Evolutionary conservation across 1,284 basidiomycete species (phyloP), one percentile per base, ranked within the genome.

Genomic region (Tausonia pullulans): DNA sequence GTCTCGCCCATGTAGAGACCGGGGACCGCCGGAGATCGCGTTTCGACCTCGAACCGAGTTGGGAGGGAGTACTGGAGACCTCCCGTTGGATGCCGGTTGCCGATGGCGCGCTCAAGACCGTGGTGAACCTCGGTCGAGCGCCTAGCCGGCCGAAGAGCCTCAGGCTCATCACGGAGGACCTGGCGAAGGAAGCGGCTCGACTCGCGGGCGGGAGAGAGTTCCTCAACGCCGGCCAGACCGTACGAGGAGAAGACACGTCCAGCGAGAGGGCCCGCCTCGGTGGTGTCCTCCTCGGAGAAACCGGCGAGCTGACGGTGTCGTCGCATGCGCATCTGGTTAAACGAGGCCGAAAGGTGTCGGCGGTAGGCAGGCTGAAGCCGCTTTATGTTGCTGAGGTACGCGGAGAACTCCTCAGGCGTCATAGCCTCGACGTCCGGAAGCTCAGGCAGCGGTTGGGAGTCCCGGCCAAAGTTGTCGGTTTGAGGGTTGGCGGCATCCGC

Each of bases 371-470:
- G 64, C 48, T 60, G 59, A 16, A 65, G 64, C 40, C 14, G 50
- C 45, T 65, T 65, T 51, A 65, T 14, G 39, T 39, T 41, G 11
- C 58, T 51, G 13, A 65, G 54, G 57, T 65, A 65, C 7, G n/a
- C 27, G 7, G 46, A 14, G 54, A 65, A 65, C 27, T 65, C 39
- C 16, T 56, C 60, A 5, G 61, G 39, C 3, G 60, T 45, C 64
- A 65, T 65, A 55, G 16, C 40, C 59, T 65, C 64, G 49, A 65
- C 53, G 39, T 62, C 60, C n/a, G 64, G 64, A 8, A 57, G 55
- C 14, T 57, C 43, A n/a, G 55, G 55, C 43, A 9, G 3, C 13
- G 2, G 13, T 4, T 44, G n/a, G 43, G 27, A 27, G 27, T 53
- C 52, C 7, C 52, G 2, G 8, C 52, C 52, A 53, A 53, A 53